Percentiles rank a stretch among this genome's conserved stretches.
Evolutionary conservation across 441 rosid species (phyloP).

Genomic region (Euphorbia schlechtendalii): DNA sequence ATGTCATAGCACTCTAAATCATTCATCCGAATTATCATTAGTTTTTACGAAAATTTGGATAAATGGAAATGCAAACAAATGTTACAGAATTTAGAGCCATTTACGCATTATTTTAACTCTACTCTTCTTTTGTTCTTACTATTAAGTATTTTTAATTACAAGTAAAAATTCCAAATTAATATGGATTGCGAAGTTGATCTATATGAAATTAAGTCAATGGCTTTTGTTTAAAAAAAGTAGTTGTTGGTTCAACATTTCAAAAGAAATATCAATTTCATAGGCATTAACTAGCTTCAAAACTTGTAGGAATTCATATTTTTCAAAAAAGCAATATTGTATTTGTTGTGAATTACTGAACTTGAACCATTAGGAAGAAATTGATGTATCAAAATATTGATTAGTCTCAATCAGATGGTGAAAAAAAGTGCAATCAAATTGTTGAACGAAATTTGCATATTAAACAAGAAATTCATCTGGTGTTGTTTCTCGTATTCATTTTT

Average conservation of each 20-base stretch:
- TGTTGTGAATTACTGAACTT: not conserved
- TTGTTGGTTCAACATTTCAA: not conserved
- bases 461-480: not conserved
- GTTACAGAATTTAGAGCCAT: too few species aligned
- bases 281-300: not conserved
- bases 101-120: too few species aligned
- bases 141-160: conserved; percentile 1
- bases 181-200: not conserved
- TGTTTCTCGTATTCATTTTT: too few species aligned
- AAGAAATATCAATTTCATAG: not conserved
- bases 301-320: not conserved
- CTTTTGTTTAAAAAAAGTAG: conserved; percentile 4
- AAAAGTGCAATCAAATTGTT: conserved; percentile 1
- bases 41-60: too few species aligned
- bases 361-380: not conserved
- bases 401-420: conserved; percentile 11
- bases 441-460: not conserved
- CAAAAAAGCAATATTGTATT: not conserved
- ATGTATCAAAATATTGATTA: not conserved
- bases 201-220: not conserved
- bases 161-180: not conserved
- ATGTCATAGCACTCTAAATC: too few species aligned
- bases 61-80: too few species aligned
- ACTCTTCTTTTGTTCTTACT: not conserved
- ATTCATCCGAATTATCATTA: too few species aligned